Percentiles rank a stretch among this genome's conserved stretches.
phyloP scores from a whole-genome alignment of 495 filamentous ascomycete genomes.

The Oidiodendron maius region DNA sequence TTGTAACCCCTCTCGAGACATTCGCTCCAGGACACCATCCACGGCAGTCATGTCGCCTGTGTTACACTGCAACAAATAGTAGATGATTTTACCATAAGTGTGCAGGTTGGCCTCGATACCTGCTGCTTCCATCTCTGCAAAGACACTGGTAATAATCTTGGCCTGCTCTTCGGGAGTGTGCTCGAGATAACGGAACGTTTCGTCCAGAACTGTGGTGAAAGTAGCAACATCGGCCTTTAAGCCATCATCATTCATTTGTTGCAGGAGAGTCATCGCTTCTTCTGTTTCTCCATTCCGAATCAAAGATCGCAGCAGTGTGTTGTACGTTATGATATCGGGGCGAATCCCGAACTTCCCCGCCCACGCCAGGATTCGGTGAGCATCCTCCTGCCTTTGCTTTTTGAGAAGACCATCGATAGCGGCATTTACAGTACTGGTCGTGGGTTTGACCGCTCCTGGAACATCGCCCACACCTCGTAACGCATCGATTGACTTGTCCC shows the following conservation, averaged over 20 bases:
- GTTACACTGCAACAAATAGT: constrained; percentile 45
- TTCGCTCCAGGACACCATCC: constrained; percentile 54
- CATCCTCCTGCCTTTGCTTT: constrained; percentile 31
- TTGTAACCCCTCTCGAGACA: constrained; percentile 42
- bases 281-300: constrained; percentile 37
- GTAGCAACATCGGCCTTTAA: constrained; percentile 46
- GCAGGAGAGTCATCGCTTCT: constrained; percentile 19
- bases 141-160: constrained; percentile 32
- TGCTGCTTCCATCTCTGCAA: constrained; percentile 44
- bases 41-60: constrained; percentile 41
- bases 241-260: constrained; percentile 37
- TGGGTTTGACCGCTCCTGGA: constrained; percentile 36
- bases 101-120: constrained; percentile 49
- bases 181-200: constrained; percentile 6
- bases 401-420: constrained; percentile 43
- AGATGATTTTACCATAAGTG: constrained; percentile 58
- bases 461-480: constrained; percentile 23
- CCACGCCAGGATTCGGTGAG: constrained; percentile 50
- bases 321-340: constrained; percentile 61
- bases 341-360: constrained; percentile 48
- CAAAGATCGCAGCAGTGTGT: constrained; percentile 53
- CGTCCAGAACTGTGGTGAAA: constrained; percentile 48
- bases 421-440: constrained; percentile 57
- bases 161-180: constrained; percentile 27
- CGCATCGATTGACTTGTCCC: constrained; percentile 2